Base-by-base conservation (phyloP, 2,329 filamentous ascomycete species). In the Dactylella cylindrospora region DNA sequence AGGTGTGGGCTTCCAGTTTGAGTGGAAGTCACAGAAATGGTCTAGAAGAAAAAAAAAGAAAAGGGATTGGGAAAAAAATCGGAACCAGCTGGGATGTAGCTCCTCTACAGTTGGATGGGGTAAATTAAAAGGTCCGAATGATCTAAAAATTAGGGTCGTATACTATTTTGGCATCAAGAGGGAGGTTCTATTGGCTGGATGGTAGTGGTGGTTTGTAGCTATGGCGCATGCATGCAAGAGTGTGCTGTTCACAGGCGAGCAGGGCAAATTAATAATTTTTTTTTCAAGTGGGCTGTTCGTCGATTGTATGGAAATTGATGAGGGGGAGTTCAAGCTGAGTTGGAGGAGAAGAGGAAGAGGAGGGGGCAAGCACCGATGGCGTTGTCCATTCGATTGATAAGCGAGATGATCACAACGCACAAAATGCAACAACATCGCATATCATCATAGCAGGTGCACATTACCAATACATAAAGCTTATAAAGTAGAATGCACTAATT, bases 1-100 rank as follows among this genome's bases (percentile, higher is more conserved):
- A 20, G 26, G 44, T 46, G 44, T 46, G 49, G 51, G 57, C 57
- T 62, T 53, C 57, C 57, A 54, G 49, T 41, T 15, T 54, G 46
- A n/a, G 46, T 52, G 57, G 49, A 54, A 62, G 51, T 47, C 57
- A 47, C 57, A 13, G 3, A 10, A 3, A 5, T 23, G 36, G 26
- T 23, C n/a, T 40, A 12, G 36, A 40, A 57, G 41, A 50, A 43
- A 33, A 28, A 45, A 31, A 31, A 33, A 25, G 20, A 22, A 31
- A 44, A 53, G 49, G 47, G 28, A 5, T 45, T 36, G 31, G 25
- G 25, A n/a, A 36, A 23, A 31, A 54, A 32, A 28, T 43, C 35
- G 38, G 39, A 44, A 38, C 47, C 33, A 13, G 32, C 39, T 28
- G 26, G 39, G 31, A 45, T 41, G 45, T 35, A 26, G 45, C 38